Evolutionary conservation across 768 basidiomycete genomes (phyloP).

Genomic region (Naganishia randhawae): DNA sequence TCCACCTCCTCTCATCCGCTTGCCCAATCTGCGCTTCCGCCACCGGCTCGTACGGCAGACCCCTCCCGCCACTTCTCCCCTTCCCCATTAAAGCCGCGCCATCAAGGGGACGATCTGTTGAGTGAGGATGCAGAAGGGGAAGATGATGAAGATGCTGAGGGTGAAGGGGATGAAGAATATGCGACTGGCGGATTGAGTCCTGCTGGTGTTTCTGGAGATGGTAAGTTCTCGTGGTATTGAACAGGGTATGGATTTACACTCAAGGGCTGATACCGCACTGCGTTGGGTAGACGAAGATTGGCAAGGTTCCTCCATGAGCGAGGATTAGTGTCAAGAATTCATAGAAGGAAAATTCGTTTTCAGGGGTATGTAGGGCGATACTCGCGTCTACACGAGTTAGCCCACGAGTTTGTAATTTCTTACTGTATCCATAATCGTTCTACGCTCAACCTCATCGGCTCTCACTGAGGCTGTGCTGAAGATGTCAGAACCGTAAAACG

Average conservation of each 20-base stretch:
- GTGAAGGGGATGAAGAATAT: slow-evolving; percentile 23
- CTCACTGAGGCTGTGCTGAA: too few species aligned
- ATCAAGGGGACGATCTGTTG: not conserved
- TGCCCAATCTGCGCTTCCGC: slow-evolving; percentile 22
- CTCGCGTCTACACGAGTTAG: too few species aligned
- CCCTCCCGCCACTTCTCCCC: not conserved
- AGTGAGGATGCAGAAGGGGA: slow-evolving; percentile 52
- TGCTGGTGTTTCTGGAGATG: slow-evolving; percentile 3
- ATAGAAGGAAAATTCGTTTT: not conserved
- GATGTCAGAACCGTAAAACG: too few species aligned
- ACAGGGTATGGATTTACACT: not conserved
- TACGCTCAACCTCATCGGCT: not conserved
- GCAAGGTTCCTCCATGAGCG: slow-evolving; percentile 17
- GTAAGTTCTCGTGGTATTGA: not conserved
- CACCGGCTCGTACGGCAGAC: not conserved
- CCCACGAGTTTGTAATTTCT: not conserved
- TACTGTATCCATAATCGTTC: not conserved
- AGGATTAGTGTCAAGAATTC: not conserved
- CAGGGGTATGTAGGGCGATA: too few species aligned
- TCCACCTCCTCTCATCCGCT: slow-evolving; percentile 24
- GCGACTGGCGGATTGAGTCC: not conserved
- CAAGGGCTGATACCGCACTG: not conserved
- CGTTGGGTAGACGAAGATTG: slow-evolving; percentile 15
- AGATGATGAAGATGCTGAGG: slow-evolving; percentile 53
- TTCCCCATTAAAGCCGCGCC: not conserved